Conservation (phyloP, 2,329 filamentous ascomycete genomes). For the Zasmidium cellare region DNA sequence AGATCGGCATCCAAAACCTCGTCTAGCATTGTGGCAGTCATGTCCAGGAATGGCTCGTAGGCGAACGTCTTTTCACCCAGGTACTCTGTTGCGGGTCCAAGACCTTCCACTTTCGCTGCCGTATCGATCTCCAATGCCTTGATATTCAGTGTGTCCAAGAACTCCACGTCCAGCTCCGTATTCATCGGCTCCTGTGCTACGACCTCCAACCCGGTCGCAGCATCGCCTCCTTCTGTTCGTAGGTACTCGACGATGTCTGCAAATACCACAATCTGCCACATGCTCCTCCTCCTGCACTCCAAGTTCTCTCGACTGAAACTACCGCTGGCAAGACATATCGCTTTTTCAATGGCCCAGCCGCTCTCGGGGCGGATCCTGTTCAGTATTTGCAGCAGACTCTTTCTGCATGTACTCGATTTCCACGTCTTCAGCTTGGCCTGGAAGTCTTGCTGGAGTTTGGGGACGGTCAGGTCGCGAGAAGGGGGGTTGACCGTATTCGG, state of each 20-base stretch:
- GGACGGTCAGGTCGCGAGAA: slow-evolving; percentile 19
- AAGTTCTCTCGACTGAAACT: slow-evolving; percentile 34
- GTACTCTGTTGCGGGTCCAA: slow-evolving; percentile 16
- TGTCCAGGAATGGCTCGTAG: slow-evolving; percentile 31
- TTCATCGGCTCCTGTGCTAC: slow-evolving; percentile 33
- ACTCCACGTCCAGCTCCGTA: slow-evolving; percentile 28
- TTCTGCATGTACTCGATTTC: slow-evolving; percentile 23
- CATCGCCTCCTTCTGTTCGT: slow-evolving; percentile 3
- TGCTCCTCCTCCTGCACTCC: slow-evolving; percentile 28
- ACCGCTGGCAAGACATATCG: slow-evolving; percentile 32
- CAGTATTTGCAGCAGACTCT: slow-evolving; percentile 19
- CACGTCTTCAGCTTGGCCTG: slow-evolving; percentile 22
- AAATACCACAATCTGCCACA: slow-evolving; percentile 35
- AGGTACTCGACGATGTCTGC: slow-evolving; percentile 26
- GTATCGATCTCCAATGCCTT: slow-evolving; percentile 15
- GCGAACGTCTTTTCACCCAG: slow-evolving; percentile 19
- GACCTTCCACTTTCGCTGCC: slow-evolving; percentile 7
- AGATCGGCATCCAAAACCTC: slow-evolving; percentile 17
- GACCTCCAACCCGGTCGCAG: slow-evolving; percentile 11
- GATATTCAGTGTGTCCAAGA: slow-evolving; percentile 24
- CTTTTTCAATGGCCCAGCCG: slow-evolving; percentile 27
- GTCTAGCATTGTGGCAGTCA: slow-evolving; percentile 17
- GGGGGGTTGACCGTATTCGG: slow-evolving; percentile 8
- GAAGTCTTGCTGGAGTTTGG: slow-evolving; percentile 22
- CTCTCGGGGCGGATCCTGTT: slow-evolving; percentile 20